A percentile compares a stretch with the other conserved stretches of the same genome.
phyloP scores from a whole-genome alignment of 2,329 filamentous ascomycete genomes.

The Lasiodiplodia sp. region DNA sequence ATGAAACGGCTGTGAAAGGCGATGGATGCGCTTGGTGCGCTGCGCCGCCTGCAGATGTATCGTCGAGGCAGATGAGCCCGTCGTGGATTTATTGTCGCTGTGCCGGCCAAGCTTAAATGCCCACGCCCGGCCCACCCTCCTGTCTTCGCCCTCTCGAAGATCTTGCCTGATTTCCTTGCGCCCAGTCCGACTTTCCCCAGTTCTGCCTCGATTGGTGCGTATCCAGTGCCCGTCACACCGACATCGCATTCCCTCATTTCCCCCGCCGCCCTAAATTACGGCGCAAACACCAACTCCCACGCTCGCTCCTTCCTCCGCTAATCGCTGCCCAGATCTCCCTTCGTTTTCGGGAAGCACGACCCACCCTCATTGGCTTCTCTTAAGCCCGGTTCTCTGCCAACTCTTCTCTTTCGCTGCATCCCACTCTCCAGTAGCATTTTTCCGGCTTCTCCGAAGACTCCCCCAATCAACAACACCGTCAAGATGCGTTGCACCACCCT shows the following conservation, averaged over 20 bases:
- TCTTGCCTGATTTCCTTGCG: constrained; percentile 12
- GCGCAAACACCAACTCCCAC: constrained; percentile 2
- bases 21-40: not conserved
- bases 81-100: constrained; percentile 17
- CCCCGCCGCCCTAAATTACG: constrained; percentile 4
- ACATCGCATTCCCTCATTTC: constrained; percentile 28
- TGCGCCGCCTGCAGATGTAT: constrained; percentile 12
- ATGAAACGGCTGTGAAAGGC: constrained; percentile 5
- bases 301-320: not conserved
- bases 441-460: not conserved
- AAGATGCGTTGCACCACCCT: constrained; percentile 34
- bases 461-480: constrained; percentile 10
- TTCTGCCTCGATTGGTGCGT: constrained; percentile 6
- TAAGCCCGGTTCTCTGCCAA: not conserved
- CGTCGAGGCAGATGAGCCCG: not conserved
- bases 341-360: constrained; percentile 14
- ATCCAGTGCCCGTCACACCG: constrained; percentile 10
- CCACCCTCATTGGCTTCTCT: constrained; percentile 8
- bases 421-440: not conserved
- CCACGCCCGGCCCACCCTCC: not conserved
- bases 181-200: constrained; percentile 4
- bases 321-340: constrained; percentile 9
- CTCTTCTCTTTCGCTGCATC: not conserved
- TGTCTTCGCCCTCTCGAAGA: not conserved
- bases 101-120: constrained; percentile 20